Evolutionary conservation across 495 filamentous ascomycete genomes (phyloP), one percentile per base, ranked within the genome.

Genomic region (Cairneyella variabilis): DNA sequence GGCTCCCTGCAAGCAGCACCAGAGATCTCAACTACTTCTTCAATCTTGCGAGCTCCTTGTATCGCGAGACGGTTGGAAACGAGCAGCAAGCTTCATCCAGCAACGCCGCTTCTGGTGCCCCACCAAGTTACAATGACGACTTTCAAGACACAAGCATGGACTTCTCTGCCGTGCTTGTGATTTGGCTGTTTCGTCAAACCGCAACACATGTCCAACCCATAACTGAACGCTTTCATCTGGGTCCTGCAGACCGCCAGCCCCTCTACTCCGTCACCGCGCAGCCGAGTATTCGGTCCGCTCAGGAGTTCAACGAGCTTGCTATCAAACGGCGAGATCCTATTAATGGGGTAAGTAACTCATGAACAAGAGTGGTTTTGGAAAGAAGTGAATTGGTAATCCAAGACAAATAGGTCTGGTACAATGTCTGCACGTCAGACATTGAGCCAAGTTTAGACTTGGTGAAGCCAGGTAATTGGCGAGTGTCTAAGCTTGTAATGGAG

Each of bases 1-100:
- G 34, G 16, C 21, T 51, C n/a, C 37, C 34, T 3, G 23, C 36
- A 26, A 51, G 10, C 12, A 40, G 34, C 37, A 42, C 34, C 18
- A 34, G 48, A n/a, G 48, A 51, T n/a, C 48, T 51, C 10, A 51
- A 42, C 36, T 42, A 51, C 36, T 51, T 51, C 36, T 51, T 51
- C 48, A 42, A 39, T 17, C 18, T 51, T 25, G 37, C 48, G 21
- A n/a, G 18, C 3, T 49, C 30, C 2, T 17, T 49, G 17, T 49
- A 49, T 25, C 30, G 46, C 17, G 46, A 49, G 10, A 39, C 30
- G 3, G 30, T 20, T 7, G 44, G 26, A 1, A 27, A 46, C 14
- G 22, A 30, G n/a, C 2, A 34, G 3, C 44, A 18, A 5, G 44
- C 25, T 47, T 47, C 44, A 9, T 4, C 26, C 17, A 32, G 26